Evolutionary conservation across 306 rosid genomes (phyloP), one percentile per base, ranked within the genome.

Genomic region (Macrotyloma uniflorum): DNA sequence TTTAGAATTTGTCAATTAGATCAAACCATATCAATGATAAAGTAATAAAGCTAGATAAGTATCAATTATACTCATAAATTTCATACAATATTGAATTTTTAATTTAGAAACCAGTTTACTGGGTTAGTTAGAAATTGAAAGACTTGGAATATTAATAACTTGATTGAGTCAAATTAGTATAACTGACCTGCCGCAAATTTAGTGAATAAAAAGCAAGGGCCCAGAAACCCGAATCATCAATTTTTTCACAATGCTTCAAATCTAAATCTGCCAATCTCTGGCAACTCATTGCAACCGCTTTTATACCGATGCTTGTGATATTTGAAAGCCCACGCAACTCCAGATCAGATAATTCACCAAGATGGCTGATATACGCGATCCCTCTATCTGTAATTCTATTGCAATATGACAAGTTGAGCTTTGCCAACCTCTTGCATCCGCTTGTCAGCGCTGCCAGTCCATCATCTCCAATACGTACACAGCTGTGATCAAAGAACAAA

Each of bases 341-440:
- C 68, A 90, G 85, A 69, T 82, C 89, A 49, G 82, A 82, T 51
- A 90, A 81, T 68, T 86, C 86, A 14, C 59, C 74, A 8, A 87
- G 85, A 79, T 50, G 74, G 46, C 94, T 57, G 62, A 87, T 72
- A 70, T 61, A 72, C 70, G 80, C 84, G 74, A 87, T 24, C 58
- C 94, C 94, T 35, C 59, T 72, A 75, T 90, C 90, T 12, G 94
- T 84, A 63, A 90, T 74, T 54, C 84, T 81, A 57, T 49, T 86
- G 87, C 94, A 90, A 73, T 90, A 90, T 72, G 94, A 88, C 78
- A 90, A 62, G 83, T 90, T 90, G 51, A 90, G 91, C 36, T 84
- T 87, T 24, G 33, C 76, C 88, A 87, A 70, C 70, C 70, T 80
- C 73, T 82, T 87, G 88, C 91, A 90, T 26, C 90, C 89, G 46